These are phyloP conservation scores for Pluteus cervinus DNA, from an alignment of 768 basidiomycete genomes.

Conservation along the genomic window DNA sequence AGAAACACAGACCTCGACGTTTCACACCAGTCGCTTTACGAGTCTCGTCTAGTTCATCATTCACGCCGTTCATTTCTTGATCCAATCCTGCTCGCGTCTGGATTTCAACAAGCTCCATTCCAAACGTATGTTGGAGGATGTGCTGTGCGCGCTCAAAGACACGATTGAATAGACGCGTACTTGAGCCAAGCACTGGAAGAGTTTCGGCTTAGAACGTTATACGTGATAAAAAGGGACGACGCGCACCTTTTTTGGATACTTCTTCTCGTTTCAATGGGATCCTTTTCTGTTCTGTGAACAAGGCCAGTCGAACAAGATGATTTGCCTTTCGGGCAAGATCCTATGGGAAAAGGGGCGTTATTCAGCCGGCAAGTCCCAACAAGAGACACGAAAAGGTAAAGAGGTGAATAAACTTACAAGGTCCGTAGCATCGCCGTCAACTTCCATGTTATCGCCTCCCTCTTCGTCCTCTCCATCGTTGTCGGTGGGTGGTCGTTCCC, in stretches of 20 bases:
- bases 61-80: slow-evolving; percentile 21
- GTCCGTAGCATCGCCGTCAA: background rate
- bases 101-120: slow-evolving; percentile 74
- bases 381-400: no score
- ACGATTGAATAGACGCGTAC: slow-evolving; percentile 48
- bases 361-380: no score
- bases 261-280: slow-evolving; percentile 60
- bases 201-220: no score
- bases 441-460: slow-evolving; percentile 2
- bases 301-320: slow-evolving; percentile 63
- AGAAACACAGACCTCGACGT: slow-evolving; percentile 44
- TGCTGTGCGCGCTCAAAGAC: slow-evolving; percentile 55
- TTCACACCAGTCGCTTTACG: slow-evolving; percentile 43
- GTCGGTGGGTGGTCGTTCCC: no score
- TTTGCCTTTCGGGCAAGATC: slow-evolving; percentile 53
- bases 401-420: no score
- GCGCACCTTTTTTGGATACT: slow-evolving; percentile 69
- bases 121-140: slow-evolving; percentile 53
- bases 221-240: no score
- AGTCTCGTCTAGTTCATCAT: slow-evolving; percentile 34
- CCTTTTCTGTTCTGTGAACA: slow-evolving; percentile 66
- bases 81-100: slow-evolving; percentile 45
- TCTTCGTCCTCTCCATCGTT: background rate
- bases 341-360: slow-evolving; percentile 32
- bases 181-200: no score